Base-by-base conservation (phyloP, 2,329 filamentous ascomycete genomes). In the Ceratocystis lukuohia region DNA sequence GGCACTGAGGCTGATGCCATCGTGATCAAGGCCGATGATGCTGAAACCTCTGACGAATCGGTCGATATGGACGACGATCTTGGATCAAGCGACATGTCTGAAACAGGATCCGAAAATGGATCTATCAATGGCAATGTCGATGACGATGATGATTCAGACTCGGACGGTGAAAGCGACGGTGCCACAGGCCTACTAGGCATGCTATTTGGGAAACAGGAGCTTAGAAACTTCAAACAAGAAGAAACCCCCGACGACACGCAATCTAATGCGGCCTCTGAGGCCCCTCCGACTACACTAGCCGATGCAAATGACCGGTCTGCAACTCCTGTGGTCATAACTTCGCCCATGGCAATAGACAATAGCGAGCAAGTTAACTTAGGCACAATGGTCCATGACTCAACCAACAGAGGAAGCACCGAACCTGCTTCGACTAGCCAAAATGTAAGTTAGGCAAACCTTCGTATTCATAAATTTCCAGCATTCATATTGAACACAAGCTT, bases 201-300 rank as follows among this genome's bases (percentile, higher is more conserved):
- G 37, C 77, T 86, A 25, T 86, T 86, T 69, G 81, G 78, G 50
- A 84, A 83, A 70, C 80, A 80, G 0, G 83, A 86, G 68, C 70
- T 85, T 50, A 78, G 81, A 68, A 76, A 80, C 68, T 76, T 86
- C 61, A 77, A 81, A 64, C 72, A 77, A 3, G 75, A 80, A 48
- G 74, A 74, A 0, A 50, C 65, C 3, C 45, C 65, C 20, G 65
- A 66, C 3, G 65, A 66, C 37, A 53, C 44, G 12, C 28, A 62
- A 25, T 66, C 65, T 2, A 50, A 62, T n/a, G 62, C 46, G n/a
- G 17, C 46, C n/a, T 37, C 48, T 17, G 30, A 41, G 17, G 37
- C 37, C 15, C 17, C n/a, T 17, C 28, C 1, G 1, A 8, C 17
- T 37, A 28, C 7, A 30, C 8, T 59, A n/a, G n/a, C 10, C 7